These are phyloP conservation scores for Apiotrichum mycotoxinovorans DNA, from an alignment of 1,284 basidiomycete genomes.

Conservation along the genomic window DNA sequence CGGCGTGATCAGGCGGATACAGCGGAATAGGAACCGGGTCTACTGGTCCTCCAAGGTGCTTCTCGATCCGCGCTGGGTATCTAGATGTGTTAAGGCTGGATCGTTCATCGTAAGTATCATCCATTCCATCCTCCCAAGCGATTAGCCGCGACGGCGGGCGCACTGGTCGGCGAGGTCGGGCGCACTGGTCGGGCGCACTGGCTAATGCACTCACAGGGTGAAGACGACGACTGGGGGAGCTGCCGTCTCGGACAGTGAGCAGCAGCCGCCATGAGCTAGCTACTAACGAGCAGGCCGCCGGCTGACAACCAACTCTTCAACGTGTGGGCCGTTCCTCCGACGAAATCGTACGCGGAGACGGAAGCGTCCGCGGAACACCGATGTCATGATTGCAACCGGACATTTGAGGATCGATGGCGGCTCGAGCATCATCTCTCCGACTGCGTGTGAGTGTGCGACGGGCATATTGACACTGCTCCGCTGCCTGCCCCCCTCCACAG, in stretches of 20 bases:
- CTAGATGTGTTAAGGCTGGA: neutral
- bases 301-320: neutral
- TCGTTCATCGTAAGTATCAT: neutral
- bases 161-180: too few relatives aligned
- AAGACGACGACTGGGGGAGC: constrained; percentile 26
- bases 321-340: neutral
- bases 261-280: too few relatives aligned
- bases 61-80: neutral
- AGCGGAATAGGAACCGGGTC: too few relatives aligned
- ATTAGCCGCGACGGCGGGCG: too few relatives aligned
- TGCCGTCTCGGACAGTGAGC: neutral
- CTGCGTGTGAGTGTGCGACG: neutral
- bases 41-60: neutral
- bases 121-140: too few relatives aligned
- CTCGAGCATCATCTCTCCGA: constrained; percentile 1
- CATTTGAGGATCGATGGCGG: neutral
- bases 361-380: neutral
- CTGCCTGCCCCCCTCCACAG: too few relatives aligned
- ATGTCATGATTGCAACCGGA: neutral
- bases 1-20: neutral
- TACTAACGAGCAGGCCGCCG: neutral
- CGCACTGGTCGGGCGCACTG: too few relatives aligned
- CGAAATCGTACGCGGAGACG: neutral
- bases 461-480: too few relatives aligned
- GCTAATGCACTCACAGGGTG: constrained; percentile 16